These are phyloP conservation scores for Verticillium dahliae DNA, from an alignment of 2,329 filamentous ascomycete species.

Conservation along the genomic window DNA sequence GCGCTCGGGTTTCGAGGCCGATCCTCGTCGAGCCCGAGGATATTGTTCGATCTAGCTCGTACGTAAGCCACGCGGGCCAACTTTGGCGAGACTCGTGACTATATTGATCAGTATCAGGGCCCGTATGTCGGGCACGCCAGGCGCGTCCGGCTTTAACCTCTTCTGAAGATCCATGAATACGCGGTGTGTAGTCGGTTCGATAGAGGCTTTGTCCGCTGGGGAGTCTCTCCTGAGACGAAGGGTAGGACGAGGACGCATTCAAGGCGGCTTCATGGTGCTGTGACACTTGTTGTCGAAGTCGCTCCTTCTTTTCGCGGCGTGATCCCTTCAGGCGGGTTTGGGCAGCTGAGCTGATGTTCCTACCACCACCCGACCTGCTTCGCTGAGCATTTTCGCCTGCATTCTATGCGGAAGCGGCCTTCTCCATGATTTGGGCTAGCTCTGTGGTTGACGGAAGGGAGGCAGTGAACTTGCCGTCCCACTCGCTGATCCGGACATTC, in stretches of 20 bases:
- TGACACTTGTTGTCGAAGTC: background rate
- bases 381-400: background rate
- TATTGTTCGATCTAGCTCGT: background rate
- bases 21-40: background rate
- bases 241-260: background rate
- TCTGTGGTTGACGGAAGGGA: background rate
- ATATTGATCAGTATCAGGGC: background rate
- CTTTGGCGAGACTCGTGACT: background rate
- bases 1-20: background rate
- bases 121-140: background rate
- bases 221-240: background rate
- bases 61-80: background rate
- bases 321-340: background rate
- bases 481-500: background rate
- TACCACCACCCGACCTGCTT: background rate
- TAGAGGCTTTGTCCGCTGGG: background rate
- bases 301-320: background rate
- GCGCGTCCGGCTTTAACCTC: background rate
- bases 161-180: background rate
- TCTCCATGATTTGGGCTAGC: background rate
- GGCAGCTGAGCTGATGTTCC: background rate
- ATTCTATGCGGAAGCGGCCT: background rate
- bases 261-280: background rate
- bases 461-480: background rate
- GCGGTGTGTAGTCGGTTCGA: too few species aligned